Percentiles rank a stretch among this genome's conserved stretches.
Evolutionary conservation across 306 rosid species (phyloP).

Genomic region (Cucumis cinereus): DNA sequence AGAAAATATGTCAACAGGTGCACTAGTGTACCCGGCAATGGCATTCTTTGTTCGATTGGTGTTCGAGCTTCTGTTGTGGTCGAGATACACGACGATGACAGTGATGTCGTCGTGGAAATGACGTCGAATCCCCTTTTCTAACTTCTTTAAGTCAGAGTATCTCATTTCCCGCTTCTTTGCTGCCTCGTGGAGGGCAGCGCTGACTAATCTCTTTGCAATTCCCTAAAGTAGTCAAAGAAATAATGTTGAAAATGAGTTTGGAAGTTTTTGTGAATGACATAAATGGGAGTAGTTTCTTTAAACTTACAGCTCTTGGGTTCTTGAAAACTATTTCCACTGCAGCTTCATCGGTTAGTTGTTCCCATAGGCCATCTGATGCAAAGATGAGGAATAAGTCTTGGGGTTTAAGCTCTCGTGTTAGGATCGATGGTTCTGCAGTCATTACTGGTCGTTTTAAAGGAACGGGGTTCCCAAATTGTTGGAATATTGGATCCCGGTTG

Average conservation of each 20-base stretch:
- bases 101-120: conserved; percentile 90
- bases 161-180: conserved; percentile 92
- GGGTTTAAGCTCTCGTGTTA: conserved; percentile 48
- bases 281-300: neutral
- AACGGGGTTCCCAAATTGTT: conserved; percentile 53
- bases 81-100: conserved; percentile 73
- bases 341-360: conserved; percentile 72
- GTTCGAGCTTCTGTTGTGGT: conserved; percentile 37
- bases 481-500: conserved; percentile 56
- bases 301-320: conserved; percentile 84
- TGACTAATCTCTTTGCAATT: conserved; percentile 80
- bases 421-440: conserved; percentile 86
- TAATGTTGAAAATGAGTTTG: neutral
- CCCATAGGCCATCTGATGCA: conserved; percentile 99
- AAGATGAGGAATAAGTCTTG: conserved; percentile 83
- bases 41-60: conserved; percentile 23
- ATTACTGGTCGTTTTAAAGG: conserved; percentile 76
- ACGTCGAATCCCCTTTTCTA: conserved; percentile 71
- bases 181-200: conserved; percentile 73
- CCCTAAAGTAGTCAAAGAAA: conserved; percentile 41
- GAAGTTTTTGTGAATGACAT: neutral
- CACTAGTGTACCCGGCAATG: conserved; percentile 42
- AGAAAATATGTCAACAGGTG: conserved; percentile 84
- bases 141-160: conserved; percentile 71
- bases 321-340: conserved; percentile 83